Base-by-base conservation (phyloP, 2,329 filamentous ascomycete species). In the Metarhizium rileyi region DNA sequence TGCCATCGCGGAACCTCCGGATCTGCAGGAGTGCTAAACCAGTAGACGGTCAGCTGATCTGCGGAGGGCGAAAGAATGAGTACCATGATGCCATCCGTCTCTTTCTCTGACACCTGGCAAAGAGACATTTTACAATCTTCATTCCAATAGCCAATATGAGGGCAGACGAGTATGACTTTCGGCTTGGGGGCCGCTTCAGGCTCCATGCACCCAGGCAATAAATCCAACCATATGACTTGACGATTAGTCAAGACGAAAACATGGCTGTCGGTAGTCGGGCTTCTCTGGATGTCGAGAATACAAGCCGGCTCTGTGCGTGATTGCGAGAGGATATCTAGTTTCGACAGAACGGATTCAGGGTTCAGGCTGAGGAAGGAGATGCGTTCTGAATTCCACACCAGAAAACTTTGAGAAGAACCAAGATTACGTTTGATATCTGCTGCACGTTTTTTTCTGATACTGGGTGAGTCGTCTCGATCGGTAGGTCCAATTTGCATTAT, bases 201-300 rank as follows among this genome's bases (percentile, higher is more conserved):
- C 38, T 26, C 38, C 26, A 16, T 16, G 23, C 20, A 22, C 42
- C 16, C 5, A 27, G 50, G 51, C 46, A 56, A 61, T 14, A 77
- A 57, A 44, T 73, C 66, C n/a, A 80, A 55, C 66, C 77, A 70
- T 30, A 74, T 66, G 0, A 85, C 49, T 26, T 67, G 67, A 0
- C 68, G 68, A 12, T 71, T 73, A 1, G 81, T 87, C 42, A 87
- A 65, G 9, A 86, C 65, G 50, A 82, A 77, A 1, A 81, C 57
- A n/a, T 78, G 72, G 25, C 69, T 66, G 5, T 68, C 64, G 48
- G 74, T 66, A 2, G 63, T 58, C 1, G 73, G 71, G 50, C 76
- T 77, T 8, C 63, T 57, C 53, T 72, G 71, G 1, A 82, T 59
- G 57, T 85, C 77, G 50, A 88, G 60, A 44, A 88, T 76, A 16